Conservation (phyloP, 2,329 filamentous ascomycete species). For the Aureobasidium uvarum region DNA sequence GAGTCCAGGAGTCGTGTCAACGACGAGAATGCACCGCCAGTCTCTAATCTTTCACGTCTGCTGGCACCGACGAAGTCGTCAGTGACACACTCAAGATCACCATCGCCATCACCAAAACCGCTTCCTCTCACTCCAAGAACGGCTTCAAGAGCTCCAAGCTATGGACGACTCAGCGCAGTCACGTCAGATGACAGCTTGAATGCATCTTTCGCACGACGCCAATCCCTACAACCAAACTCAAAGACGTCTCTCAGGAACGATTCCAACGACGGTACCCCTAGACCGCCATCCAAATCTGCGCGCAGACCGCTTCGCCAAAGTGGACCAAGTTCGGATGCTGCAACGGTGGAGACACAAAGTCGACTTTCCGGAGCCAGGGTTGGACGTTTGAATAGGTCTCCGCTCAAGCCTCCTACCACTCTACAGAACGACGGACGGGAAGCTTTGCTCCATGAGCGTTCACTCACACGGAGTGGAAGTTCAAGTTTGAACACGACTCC, state of each 20-base stretch:
- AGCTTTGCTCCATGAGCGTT: slow-evolving; percentile 33
- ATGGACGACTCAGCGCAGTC: background rate
- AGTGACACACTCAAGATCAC: slow-evolving; percentile 30
- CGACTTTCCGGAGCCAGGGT: background rate
- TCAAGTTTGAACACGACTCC: background rate
- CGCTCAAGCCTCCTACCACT: background rate
- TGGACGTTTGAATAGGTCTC: background rate
- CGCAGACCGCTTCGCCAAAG: background rate
- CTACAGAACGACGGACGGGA: slow-evolving; percentile 36
- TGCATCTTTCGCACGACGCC: slow-evolving; percentile 5
- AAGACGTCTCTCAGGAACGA: background rate
- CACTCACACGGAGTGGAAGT: background rate
- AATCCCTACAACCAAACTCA: background rate
- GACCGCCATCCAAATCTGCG: background rate
- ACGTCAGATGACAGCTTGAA: slow-evolving; percentile 16
- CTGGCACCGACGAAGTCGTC: slow-evolving; percentile 34
- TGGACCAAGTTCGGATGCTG: background rate
- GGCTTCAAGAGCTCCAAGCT: background rate
- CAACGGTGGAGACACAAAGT: background rate
- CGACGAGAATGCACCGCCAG: slow-evolving; percentile 30
- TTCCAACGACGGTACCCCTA: background rate
- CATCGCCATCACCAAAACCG: slow-evolving; percentile 17
- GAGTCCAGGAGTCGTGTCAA: slow-evolving; percentile 25
- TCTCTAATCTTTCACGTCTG: slow-evolving; percentile 29
- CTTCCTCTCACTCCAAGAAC: background rate